Percentiles rank a stretch among this genome's conserved stretches.
phyloP scores from a whole-genome alignment of 1,284 basidiomycete species.

The Sporisorium sorghi region DNA sequence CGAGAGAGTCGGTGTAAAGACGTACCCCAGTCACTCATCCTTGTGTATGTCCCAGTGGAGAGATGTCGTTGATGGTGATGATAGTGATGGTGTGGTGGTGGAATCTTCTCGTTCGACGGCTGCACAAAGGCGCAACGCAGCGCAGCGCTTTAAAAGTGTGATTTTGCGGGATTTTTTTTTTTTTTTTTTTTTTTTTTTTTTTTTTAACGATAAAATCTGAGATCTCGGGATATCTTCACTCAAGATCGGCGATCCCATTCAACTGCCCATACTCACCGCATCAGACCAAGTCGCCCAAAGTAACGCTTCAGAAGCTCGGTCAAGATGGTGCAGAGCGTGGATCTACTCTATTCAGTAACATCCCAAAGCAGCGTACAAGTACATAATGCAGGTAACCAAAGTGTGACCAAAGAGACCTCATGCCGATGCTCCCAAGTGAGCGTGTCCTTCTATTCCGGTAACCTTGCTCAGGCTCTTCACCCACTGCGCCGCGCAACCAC shows the following conservation, averaged over 20 bases:
- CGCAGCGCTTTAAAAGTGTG: background rate
- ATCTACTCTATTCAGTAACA: background rate
- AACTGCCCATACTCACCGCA: background rate
- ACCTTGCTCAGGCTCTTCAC: background rate
- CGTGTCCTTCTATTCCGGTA: background rate
- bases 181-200: too few species aligned
- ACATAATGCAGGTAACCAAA: background rate
- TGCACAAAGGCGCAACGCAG: background rate
- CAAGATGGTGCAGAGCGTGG: background rate
- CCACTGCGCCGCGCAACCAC: background rate
- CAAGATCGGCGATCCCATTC: background rate
- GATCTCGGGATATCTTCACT: too few species aligned
- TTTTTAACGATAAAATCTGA: background rate
- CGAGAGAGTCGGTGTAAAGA: background rate
- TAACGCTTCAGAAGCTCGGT: background rate
- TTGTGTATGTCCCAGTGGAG: conserved; percentile 4
- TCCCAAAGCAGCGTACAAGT: background rate
- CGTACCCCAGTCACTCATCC: conserved; percentile 65
- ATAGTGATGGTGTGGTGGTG: background rate
- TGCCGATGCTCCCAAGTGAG: conserved; percentile 20
- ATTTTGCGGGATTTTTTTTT: too few species aligned
- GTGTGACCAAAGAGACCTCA: background rate
- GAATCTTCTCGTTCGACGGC: background rate
- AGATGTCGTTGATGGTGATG: conserved; percentile 10
- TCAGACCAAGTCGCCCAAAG: too few species aligned